phyloP scores from a whole-genome alignment of 1,139 yeast genomes.

The Nakaseomyces sp. region DNA sequence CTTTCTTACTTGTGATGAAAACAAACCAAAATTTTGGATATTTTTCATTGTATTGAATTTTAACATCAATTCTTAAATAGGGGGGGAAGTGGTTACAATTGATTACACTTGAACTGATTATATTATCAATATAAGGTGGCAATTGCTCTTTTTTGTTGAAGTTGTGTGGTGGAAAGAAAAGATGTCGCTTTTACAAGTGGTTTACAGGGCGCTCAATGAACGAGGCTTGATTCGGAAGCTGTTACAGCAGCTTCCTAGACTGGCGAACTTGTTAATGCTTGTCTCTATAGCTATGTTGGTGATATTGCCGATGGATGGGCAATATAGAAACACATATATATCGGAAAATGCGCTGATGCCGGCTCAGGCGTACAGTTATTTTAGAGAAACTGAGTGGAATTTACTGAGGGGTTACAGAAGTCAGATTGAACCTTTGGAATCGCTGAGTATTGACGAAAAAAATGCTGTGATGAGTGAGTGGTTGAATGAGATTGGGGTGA shows the following conservation, averaged over 20 bases:
- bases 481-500: conserved; percentile 67
- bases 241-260: conserved; percentile 46
- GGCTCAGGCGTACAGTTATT: conserved; percentile 86
- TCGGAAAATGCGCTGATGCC: conserved; percentile 97
- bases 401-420: conserved; percentile 72
- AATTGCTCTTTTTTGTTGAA: too few relatives aligned
- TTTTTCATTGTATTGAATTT: too few relatives aligned
- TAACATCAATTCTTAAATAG: too few relatives aligned
- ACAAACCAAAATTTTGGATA: too few relatives aligned
- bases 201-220: conserved; percentile 46
- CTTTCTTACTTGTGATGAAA: too few relatives aligned
- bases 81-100: too few relatives aligned
- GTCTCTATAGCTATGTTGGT: conserved; percentile 60
- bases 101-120: too few relatives aligned
- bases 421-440: conserved; percentile 34
- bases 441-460: conserved; percentile 31
- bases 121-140: too few relatives aligned
- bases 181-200: conserved; percentile 57
- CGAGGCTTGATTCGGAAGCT: conserved; percentile 52
- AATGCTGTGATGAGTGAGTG: conserved; percentile 45
- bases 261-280: conserved; percentile 54
- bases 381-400: conserved; percentile 93
- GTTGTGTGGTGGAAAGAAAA: too few relatives aligned
- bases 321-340: conserved; percentile 72
- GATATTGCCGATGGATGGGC: conserved; percentile 67